Conservation (phyloP, 2,329 filamentous ascomycete genomes). For the Calonectria henricotiae region DNA sequence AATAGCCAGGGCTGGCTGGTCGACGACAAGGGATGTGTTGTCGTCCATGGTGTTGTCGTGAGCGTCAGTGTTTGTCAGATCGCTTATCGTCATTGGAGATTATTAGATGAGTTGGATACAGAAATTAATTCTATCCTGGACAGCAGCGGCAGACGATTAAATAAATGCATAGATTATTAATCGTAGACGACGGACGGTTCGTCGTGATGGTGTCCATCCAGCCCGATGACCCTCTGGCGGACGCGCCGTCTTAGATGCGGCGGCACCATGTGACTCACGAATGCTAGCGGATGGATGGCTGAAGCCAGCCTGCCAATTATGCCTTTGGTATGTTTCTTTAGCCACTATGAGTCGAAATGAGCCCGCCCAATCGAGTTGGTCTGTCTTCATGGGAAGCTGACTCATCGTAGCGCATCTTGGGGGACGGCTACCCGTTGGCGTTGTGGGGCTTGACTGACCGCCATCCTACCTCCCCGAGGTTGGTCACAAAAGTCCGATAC, state of each 20-base stretch:
- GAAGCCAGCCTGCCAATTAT: neutral
- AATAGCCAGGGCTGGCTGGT: neutral
- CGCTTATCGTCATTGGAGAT: neutral
- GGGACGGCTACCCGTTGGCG: no score
- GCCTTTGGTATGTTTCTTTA: no score
- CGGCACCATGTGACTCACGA: neutral
- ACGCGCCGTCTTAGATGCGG: neutral
- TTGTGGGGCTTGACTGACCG: no score
- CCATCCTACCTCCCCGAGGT: no score
- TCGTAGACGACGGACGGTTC: no score
- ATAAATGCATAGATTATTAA: neutral
- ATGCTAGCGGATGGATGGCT: neutral
- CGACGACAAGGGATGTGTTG: neutral
- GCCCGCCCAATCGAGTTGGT: no score
- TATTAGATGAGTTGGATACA: neutral
- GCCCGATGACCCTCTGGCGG: no score
- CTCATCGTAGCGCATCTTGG: neutral
- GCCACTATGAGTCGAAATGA: constrained; percentile 16
- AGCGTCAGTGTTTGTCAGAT: neutral
- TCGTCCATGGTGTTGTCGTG: constrained; percentile 5
- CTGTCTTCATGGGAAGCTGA: no score
- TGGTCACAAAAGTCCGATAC: no score
- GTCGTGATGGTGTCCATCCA: no score
- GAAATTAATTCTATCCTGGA: neutral
- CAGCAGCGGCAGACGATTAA: neutral